A percentile compares a stretch with the other conserved stretches of the same genome.
Conservation (phyloP, 2,329 filamentous ascomycete species). For the Aureobasidium melanogenum region DNA sequence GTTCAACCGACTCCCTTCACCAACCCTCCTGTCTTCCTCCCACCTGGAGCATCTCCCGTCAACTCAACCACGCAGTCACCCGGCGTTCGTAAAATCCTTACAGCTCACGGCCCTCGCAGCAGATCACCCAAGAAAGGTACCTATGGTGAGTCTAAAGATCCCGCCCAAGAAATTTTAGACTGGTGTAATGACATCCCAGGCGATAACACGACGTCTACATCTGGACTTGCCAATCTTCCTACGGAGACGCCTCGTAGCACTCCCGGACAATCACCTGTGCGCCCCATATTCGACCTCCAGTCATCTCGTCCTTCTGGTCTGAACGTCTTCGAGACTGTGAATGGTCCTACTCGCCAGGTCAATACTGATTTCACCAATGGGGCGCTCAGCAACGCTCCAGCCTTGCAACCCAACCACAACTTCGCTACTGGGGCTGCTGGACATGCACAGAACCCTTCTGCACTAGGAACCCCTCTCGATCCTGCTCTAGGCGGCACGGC, state of each 20-base stretch:
- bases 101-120: background rate
- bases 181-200: background rate
- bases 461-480: background rate
- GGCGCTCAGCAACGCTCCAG: background rate
- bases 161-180: background rate
- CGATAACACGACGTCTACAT: background rate
- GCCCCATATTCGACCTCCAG: background rate
- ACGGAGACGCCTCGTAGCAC: background rate
- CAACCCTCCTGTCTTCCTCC: background rate
- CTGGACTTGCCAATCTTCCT: background rate
- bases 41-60: background rate
- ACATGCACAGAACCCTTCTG: background rate
- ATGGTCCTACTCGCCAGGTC: background rate
- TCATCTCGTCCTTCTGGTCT: background rate
- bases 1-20: background rate
- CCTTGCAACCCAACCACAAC: background rate
- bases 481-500: background rate
- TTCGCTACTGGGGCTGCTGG: background rate
- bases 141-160: background rate
- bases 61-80: background rate
- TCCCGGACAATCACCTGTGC: background rate
- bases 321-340: background rate
- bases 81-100: background rate
- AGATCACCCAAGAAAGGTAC: background rate
- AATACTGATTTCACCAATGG: background rate